phyloP scores from a whole-genome alignment of 208 protist species.

The Trypanosoma cruzi region DNA sequence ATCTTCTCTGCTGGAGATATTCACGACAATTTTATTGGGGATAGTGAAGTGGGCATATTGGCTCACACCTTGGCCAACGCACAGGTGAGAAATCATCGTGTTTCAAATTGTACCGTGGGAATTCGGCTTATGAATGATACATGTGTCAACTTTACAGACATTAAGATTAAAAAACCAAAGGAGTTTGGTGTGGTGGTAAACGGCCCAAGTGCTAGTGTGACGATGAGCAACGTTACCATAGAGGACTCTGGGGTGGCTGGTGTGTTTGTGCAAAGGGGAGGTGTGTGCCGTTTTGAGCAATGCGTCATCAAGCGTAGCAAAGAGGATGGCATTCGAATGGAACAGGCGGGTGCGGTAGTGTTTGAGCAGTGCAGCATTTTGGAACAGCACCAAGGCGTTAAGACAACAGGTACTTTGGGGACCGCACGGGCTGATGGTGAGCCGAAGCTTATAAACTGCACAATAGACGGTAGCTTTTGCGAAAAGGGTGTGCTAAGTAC shows the following conservation, averaged over 20 bases:
- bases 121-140: constrained; percentile 22
- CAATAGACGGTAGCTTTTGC: constrained; percentile 21
- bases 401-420: not conserved
- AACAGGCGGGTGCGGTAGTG: constrained; percentile 10
- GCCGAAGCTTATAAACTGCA: constrained; percentile 23
- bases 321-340: constrained; percentile 16
- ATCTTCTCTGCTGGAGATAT: constrained; percentile 19
- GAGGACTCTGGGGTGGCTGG: constrained; percentile 26
- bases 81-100: constrained; percentile 9
- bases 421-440: not conserved
- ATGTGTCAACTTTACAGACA: constrained; percentile 6
- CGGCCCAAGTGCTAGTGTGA: constrained; percentile 21
- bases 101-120: constrained; percentile 32
- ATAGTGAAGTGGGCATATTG: constrained; percentile 20
- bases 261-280: constrained; percentile 23
- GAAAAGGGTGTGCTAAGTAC: constrained; percentile 14
- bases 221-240: constrained; percentile 17
- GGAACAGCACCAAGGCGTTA: constrained; percentile 16
- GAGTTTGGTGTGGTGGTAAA: constrained; percentile 34
- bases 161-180: constrained; percentile 15
- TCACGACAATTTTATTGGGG: constrained; percentile 17
- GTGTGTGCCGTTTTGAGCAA: constrained; percentile 22
- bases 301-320: constrained; percentile 19
- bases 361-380: constrained; percentile 27
- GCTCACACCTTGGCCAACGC: constrained; percentile 2